These are phyloP conservation scores for Ceratobasidium sp. DNA, from an alignment of 1,284 basidiomycete genomes.

Conservation along the genomic window DNA sequence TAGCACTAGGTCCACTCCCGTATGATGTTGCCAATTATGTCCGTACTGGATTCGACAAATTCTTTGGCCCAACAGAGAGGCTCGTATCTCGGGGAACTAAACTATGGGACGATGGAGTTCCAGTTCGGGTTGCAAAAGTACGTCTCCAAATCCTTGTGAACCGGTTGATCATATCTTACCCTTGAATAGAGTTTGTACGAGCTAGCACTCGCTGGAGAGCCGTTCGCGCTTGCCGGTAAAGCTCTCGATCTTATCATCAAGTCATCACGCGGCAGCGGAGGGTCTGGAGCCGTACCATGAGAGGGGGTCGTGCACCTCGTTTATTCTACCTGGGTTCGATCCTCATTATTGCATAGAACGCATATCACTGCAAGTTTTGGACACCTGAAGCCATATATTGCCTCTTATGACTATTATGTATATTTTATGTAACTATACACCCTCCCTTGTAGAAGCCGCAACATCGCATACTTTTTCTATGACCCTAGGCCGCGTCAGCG, in stretches of 20 bases:
- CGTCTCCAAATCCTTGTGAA: background rate
- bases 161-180: background rate
- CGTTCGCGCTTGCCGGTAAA: constrained; percentile 30
- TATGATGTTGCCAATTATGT: constrained; percentile 27
- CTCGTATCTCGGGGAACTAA: constrained; percentile 24
- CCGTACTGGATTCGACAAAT: constrained; percentile 23
- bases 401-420: constrained; percentile 23
- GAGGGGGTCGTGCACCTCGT: too few relatives aligned
- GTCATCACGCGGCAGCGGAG: constrained; percentile 23
- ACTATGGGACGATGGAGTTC: constrained; percentile 34
- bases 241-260: constrained; percentile 33
- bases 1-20: constrained; percentile 26
- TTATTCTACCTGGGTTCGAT: too few relatives aligned
- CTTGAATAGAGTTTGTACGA: constrained; percentile 20
- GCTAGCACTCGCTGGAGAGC: constrained; percentile 29
- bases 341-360: too few relatives aligned
- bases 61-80: constrained; percentile 28
- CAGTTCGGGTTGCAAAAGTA: constrained; percentile 24
- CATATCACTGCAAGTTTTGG: background rate
- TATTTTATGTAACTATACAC: constrained; percentile 14
- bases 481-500: constrained; percentile 29
- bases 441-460: background rate
- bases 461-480: background rate
- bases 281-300: background rate
- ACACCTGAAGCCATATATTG: background rate